phyloP scores from a whole-genome alignment of 768 basidiomycete genomes.

The Leccinum variicolor region DNA sequence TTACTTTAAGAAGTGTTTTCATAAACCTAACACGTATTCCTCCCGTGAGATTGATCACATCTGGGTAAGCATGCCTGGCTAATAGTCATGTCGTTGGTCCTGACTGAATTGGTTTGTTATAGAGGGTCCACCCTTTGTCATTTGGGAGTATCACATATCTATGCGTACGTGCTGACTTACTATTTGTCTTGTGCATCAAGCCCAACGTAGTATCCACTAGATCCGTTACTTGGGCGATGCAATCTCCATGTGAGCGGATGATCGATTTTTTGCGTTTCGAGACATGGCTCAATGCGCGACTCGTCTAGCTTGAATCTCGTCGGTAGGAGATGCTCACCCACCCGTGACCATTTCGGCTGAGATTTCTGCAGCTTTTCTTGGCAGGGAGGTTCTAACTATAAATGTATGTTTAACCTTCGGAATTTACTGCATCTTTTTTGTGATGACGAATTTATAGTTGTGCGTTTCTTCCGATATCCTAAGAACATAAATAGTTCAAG shows the following conservation, averaged over 20 bases:
- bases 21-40: neutral
- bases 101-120: neutral
- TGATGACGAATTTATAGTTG: constrained; percentile 11
- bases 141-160: neutral
- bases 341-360: neutral
- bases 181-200: neutral
- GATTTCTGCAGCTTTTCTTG: constrained; percentile 12
- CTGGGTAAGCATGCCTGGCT: constrained; percentile 12
- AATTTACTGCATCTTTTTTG: neutral
- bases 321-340: neutral
- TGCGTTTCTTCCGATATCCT: constrained; percentile 2
- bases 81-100: neutral
- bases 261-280: neutral
- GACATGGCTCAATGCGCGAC: neutral
- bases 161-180: constrained; percentile 4
- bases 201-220: neutral
- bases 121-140: neutral
- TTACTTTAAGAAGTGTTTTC: neutral
- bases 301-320: constrained; percentile 10
- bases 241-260: constrained; percentile 13
- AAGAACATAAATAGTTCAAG: neutral
- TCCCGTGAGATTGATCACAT: constrained; percentile 14
- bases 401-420: constrained; percentile 6
- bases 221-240: constrained; percentile 26
- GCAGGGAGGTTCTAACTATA: neutral